phyloP scores from a whole-genome alignment of 768 basidiomycete species.

The Tylopilus intermedius region DNA sequence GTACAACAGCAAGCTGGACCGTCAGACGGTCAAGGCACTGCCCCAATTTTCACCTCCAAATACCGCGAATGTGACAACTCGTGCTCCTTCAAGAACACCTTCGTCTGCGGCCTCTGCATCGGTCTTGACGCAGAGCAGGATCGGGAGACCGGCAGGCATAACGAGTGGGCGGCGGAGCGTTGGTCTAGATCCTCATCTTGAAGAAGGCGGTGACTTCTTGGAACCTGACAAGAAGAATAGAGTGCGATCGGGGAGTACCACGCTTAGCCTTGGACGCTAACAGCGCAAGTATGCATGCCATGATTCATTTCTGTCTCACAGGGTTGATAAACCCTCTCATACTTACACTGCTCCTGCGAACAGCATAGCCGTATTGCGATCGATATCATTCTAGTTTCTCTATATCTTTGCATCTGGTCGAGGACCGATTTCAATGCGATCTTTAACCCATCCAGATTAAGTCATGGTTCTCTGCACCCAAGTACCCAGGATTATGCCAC shows the following conservation, averaged over 20 bases:
- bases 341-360: constrained; percentile 10
- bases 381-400: constrained; percentile 7
- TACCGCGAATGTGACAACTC: constrained; percentile 42
- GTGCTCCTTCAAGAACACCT: constrained; percentile 39
- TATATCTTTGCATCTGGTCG: constrained; percentile 14
- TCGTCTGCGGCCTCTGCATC: constrained; percentile 33
- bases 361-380: constrained; percentile 14
- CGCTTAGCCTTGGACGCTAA: constrained; percentile 21
- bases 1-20: constrained; percentile 22
- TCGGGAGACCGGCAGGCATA: constrained; percentile 37
- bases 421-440: constrained; percentile 19
- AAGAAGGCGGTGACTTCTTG: constrained; percentile 16
- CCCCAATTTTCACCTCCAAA: constrained; percentile 40
- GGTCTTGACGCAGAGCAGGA: constrained; percentile 39
- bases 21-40: constrained; percentile 31
- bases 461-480: constrained; percentile 5
- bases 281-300: constrained; percentile 12
- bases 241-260: constrained; percentile 26
- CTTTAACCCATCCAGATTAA: constrained; percentile 7
- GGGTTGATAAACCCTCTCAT: constrained; percentile 2
- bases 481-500: constrained; percentile 11
- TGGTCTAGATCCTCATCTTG: constrained; percentile 25
- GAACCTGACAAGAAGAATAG: constrained; percentile 23
- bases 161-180: constrained; percentile 43
- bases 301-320: constrained; percentile 8